Evolutionary conservation across 257 asterid species (phyloP), one percentile per base, ranked within the genome.

Genomic region (Solanum lycopersicoides): DNA sequence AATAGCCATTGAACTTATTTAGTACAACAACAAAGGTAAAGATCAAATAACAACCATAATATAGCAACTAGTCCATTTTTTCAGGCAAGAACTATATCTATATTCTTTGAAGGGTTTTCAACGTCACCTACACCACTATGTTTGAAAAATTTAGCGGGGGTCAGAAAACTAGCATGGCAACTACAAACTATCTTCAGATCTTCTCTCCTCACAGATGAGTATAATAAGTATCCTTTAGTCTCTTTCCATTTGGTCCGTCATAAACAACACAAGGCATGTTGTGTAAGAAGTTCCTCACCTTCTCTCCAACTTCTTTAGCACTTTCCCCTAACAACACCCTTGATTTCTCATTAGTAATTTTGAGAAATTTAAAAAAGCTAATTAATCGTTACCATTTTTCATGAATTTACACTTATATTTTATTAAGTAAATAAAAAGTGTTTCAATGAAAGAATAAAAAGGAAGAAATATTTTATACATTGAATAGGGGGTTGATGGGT

Each of bases 51-150:
- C 23, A 18, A 56, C 65, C n/a, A 56, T 7, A 18, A 6, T 56
- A 56, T 18, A 56, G 65, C n/a, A 18, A 0, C 23, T 16, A 53
- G 3, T 53, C 9, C 60, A 16, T 53, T 53, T 16, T 53, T 16
- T 1, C 1, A 53, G 60, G 9, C 92, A 35, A 95, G 93, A 28
- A 92, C 3, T 53, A 53, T 53, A 53, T 53, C 91, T 15, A 96
- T 95, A 74, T 94, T 94, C 92, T 89, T 94, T 88, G 94, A 68
- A 1, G 98, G 98, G 93, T 96, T 88, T 63, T 89, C 93, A 4
- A 94, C 97, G 16, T 92, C 94, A 1, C 86, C 92, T 5, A 96
- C 97, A 0, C 99, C 98, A 2, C 94, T 98, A 56, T 95, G 98
- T 91, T 88, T 90, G 28, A 94, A 86, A 83, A 96, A 96, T 85